Percentiles rank a stretch among this genome's conserved stretches.
These are phyloP conservation scores for Amanita jacksonii DNA, from an alignment of 768 basidiomycete genomes.

Conservation along the genomic window DNA sequence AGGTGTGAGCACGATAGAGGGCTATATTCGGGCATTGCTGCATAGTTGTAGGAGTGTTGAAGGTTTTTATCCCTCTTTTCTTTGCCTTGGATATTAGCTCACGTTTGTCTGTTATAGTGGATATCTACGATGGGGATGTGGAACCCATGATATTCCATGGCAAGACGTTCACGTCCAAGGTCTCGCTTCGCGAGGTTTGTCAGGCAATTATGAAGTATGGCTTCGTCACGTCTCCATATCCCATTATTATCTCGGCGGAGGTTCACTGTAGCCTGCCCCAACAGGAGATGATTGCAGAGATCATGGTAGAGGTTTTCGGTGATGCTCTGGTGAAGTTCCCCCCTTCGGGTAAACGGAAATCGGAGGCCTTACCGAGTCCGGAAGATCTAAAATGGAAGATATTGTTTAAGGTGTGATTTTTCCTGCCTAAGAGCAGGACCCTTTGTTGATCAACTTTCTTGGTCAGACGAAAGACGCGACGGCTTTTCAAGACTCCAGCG, in stretches of 20 bases:
- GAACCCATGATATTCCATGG: constrained; percentile 89
- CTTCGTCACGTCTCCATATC: constrained; percentile 85
- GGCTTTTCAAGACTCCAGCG: background rate
- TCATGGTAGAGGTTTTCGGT: constrained; percentile 51
- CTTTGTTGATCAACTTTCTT: constrained; percentile 12
- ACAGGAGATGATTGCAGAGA: constrained; percentile 69
- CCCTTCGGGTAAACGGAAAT: constrained; percentile 12
- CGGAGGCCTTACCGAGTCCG: constrained; percentile 71
- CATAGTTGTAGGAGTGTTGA: constrained; percentile 81
- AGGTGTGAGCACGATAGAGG: constrained; percentile 71
- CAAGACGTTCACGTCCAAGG: constrained; percentile 77
- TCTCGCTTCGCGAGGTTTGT: constrained; percentile 73
- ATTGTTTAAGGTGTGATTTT: constrained; percentile 61
- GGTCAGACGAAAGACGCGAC: constrained; percentile 14
- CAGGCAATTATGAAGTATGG: constrained; percentile 82
- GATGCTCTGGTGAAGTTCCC: constrained; percentile 28
- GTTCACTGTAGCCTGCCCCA: constrained; percentile 74
- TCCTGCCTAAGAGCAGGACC: background rate
- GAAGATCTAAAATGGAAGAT: constrained; percentile 70
- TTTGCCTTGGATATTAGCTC: background rate
- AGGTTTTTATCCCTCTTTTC: constrained; percentile 50
- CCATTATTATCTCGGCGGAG: constrained; percentile 89
- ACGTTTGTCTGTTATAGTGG: constrained; percentile 42
- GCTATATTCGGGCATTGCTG: constrained; percentile 82
- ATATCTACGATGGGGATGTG: constrained; percentile 81